A percentile compares a stretch with the other conserved stretches of the same genome.
Evolutionary conservation across 495 filamentous ascomycete species (phyloP).

Genomic region (Trichocladium antarcticum): DNA sequence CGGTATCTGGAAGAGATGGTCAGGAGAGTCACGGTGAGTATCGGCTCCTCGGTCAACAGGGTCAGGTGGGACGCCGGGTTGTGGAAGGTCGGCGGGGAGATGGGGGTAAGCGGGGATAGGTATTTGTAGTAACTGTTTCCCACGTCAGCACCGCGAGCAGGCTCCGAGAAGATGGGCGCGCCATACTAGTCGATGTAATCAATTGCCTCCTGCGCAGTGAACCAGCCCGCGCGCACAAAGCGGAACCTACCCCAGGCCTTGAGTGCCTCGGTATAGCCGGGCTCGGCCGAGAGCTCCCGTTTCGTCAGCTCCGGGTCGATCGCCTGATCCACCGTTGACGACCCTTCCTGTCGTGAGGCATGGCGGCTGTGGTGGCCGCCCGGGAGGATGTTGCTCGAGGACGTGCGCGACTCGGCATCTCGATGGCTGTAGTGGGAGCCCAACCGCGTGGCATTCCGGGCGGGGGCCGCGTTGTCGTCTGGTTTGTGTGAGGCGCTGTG

Average conservation of each 20-base stretch:
- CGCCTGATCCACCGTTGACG: slow-evolving; percentile 16
- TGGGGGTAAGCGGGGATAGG: slow-evolving; percentile 81
- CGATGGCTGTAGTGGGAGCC: slow-evolving; percentile 11
- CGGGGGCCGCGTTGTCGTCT: slow-evolving; percentile 11
- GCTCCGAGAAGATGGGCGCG: background rate
- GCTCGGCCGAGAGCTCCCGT: slow-evolving; percentile 29
- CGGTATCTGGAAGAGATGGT: slow-evolving; percentile 83
- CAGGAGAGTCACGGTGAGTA: slow-evolving; percentile 78
- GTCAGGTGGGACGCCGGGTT: slow-evolving; percentile 60
- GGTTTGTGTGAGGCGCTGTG: slow-evolving; percentile 20
- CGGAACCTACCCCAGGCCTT: slow-evolving; percentile 81
- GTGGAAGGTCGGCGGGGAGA: slow-evolving; percentile 74
- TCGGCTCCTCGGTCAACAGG: slow-evolving; percentile 79
- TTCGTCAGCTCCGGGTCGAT: slow-evolving; percentile 31
- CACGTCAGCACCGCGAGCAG: slow-evolving; percentile 1
- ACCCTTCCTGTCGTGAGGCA: slow-evolving; percentile 14
- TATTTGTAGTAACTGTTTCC: slow-evolving; percentile 68
- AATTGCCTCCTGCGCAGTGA: slow-evolving; percentile 85
- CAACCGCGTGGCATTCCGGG: slow-evolving; percentile 9
- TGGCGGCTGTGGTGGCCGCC: slow-evolving; percentile 14
- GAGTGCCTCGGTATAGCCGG: slow-evolving; percentile 55
- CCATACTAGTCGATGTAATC: slow-evolving; percentile 82
- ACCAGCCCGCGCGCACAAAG: slow-evolving; percentile 93
- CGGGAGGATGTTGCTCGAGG: slow-evolving; percentile 10
- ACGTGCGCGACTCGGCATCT: slow-evolving; percentile 15